Evolutionary conservation across 306 rosid species (phyloP).

Genomic region (Fragaria iinumae): DNA sequence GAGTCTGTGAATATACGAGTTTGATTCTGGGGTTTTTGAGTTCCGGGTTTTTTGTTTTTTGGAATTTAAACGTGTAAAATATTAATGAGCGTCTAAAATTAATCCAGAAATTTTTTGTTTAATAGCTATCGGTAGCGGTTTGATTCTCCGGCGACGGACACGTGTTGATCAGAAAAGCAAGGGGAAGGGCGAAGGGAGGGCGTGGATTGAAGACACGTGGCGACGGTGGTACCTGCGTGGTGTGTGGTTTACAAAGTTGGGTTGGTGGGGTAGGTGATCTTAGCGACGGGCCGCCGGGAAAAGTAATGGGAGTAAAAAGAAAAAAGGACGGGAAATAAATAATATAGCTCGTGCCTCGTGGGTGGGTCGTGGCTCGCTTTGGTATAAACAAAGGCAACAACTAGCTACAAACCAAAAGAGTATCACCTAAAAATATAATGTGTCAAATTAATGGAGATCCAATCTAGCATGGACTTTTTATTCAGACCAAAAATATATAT

Average conservation of each 20-base stretch:
- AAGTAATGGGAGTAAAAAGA: not conserved
- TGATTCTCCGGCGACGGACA: not conserved
- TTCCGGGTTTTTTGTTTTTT: not conserved
- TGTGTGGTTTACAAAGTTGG: not conserved
- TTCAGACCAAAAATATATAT: too few species aligned
- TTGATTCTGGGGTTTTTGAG: not conserved
- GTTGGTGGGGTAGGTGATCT: slow-evolving; percentile 22
- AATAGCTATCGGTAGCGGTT: not conserved
- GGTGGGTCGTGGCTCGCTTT: not conserved
- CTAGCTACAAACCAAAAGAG: not conserved
- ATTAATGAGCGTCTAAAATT: not conserved
- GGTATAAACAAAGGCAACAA: not conserved
- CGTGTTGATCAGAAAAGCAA: not conserved
- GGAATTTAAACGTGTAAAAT: not conserved
- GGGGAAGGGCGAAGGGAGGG: not conserved
- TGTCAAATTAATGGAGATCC: not conserved
- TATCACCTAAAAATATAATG: not conserved
- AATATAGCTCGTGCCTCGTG: not conserved
- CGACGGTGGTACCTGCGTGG: not conserved
- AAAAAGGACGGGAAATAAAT: not conserved
- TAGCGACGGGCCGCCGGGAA: not conserved
- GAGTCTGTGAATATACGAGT: not conserved
- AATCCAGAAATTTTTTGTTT: too few species aligned
- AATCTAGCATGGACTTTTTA: not conserved
- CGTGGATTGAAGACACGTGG: slow-evolving; percentile 11